phyloP scores from a whole-genome alignment of 345 rosid species.

The Heritiera littoralis region DNA sequence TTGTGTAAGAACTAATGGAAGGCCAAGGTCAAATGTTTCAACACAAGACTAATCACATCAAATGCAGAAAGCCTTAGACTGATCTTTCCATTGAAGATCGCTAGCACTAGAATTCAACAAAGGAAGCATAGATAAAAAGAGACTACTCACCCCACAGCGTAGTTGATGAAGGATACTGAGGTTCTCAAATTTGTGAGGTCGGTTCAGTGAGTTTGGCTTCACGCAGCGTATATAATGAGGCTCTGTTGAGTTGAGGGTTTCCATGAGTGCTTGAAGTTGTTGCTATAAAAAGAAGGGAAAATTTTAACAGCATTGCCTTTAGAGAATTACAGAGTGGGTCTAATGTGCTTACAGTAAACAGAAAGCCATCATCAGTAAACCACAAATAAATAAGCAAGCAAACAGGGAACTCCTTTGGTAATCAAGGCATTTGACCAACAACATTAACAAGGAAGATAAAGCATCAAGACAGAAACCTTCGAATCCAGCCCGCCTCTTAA shows the following conservation, averaged over 20 bases:
- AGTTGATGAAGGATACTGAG: slow-evolving; percentile 82
- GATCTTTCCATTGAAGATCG: background rate
- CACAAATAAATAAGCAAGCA: slow-evolving; percentile 7
- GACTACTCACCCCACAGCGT: slow-evolving; percentile 89
- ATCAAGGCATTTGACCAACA: slow-evolving; percentile 6
- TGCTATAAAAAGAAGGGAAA: slow-evolving; percentile 51
- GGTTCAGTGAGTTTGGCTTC: slow-evolving; percentile 91
- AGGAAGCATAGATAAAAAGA: slow-evolving; percentile 10
- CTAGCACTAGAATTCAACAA: background rate
- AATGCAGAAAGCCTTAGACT: background rate
- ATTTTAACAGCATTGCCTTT: slow-evolving; percentile 21
- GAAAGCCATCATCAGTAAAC: background rate
- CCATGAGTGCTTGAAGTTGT: slow-evolving; percentile 99
- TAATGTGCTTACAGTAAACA: background rate
- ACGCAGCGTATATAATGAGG: slow-evolving; percentile 99
- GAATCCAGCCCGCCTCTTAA: background rate
- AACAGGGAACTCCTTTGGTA: background rate
- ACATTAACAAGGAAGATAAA: slow-evolving; percentile 2
- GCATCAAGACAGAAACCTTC: background rate
- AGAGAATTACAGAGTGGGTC: slow-evolving; percentile 13
- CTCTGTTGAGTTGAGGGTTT: slow-evolving; percentile 86
- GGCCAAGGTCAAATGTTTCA: slow-evolving; percentile 2
- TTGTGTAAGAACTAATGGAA: background rate
- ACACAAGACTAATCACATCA: background rate
- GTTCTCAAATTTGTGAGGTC: slow-evolving; percentile 88